phyloP scores from a whole-genome alignment of 1,139 yeast genomes.

The Protomyces inundatus region DNA sequence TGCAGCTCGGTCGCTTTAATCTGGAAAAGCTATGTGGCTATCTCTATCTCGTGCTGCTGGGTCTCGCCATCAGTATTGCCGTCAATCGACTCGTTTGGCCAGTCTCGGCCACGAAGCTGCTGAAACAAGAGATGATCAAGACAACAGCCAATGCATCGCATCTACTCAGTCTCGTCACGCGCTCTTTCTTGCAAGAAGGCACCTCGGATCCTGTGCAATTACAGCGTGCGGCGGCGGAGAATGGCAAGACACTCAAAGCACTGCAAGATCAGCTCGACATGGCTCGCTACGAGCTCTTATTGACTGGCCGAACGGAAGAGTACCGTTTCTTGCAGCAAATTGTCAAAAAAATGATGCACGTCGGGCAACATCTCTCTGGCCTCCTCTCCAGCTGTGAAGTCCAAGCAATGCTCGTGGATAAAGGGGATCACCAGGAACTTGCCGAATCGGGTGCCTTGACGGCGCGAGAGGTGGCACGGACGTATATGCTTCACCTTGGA shows the following conservation, averaged over 20 bases:
- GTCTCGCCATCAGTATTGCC: constrained; percentile 55
- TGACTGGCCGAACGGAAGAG: constrained; percentile 54
- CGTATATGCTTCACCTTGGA: constrained; percentile 62
- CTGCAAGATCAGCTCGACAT: constrained; percentile 53
- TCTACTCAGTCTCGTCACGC: constrained; percentile 49
- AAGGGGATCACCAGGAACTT: constrained; percentile 15
- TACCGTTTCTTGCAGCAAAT: constrained; percentile 46
- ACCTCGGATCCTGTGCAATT: constrained; percentile 3
- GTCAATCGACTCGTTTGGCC: constrained; percentile 65
- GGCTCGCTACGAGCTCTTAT: constrained; percentile 54
- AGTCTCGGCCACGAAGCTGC: constrained; percentile 49
- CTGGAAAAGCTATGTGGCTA: constrained; percentile 52
- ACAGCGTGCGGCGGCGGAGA: constrained; percentile 24
- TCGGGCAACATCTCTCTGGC: constrained; percentile 62
- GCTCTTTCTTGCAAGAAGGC: constrained; percentile 47
- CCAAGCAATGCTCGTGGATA: constrained; percentile 3
- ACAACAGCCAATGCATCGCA: constrained; percentile 53
- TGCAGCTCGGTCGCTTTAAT: constrained; percentile 59
- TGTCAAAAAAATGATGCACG: constrained; percentile 50
- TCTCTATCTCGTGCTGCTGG: constrained; percentile 56
- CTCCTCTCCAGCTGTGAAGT: constrained; percentile 46
- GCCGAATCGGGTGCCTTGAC: background rate
- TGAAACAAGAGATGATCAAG: constrained; percentile 50
- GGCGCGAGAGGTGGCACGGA: constrained; percentile 14
- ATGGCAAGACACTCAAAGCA: constrained; percentile 44